Evolutionary conservation across 1,284 basidiomycete genomes (phyloP), one percentile per base, ranked within the genome.

Genomic region (Wallemia mellicola): DNA sequence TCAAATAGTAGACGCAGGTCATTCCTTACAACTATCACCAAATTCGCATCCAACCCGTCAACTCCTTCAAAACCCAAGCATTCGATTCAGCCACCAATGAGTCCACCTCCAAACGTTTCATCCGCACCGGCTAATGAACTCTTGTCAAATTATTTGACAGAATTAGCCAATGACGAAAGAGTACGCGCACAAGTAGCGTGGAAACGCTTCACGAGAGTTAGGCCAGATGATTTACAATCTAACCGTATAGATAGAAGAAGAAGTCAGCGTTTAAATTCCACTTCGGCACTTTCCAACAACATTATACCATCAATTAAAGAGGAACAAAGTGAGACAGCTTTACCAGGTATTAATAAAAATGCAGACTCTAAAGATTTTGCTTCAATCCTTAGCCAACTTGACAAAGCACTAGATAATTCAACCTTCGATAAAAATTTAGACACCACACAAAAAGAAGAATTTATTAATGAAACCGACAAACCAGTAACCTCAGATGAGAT

Each of bases 331-430:
- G 77, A 82, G 65, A 83, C 84, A 67, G 74, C 74, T 25, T 71
- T 74, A 63, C 73, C 74, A 61, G 86, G 86, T 9, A 79, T 96
- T 56, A 87, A 95, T 64, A 81, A 94, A 64, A 94, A 87, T 72
- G 78, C 78, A 54, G 78, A 78, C 65, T 84, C 88, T 2, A 73
- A 95, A 27, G 88, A 89, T 24, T 70, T 91, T n/a, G 95, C 95
- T 68, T 91, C 96, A 71, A 76, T 85, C 68, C 77, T 89, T 59
- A 92, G 92, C 66, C 80, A 87, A 64, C 79, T 92, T 63, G 84
- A 83, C 63, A 94, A 83, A 69, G 87, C 91, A 24, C 74, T 95
- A 57, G 87, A 91, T n/a, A 95, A 96, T 73, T 75, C 92, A 57
- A 88, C 92, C 67, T 48, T 48, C n/a, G 38, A 48, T 48, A 48